Base-by-base conservation (phyloP, 306 rosid genomes). In the Prosopis cineraria region DNA sequence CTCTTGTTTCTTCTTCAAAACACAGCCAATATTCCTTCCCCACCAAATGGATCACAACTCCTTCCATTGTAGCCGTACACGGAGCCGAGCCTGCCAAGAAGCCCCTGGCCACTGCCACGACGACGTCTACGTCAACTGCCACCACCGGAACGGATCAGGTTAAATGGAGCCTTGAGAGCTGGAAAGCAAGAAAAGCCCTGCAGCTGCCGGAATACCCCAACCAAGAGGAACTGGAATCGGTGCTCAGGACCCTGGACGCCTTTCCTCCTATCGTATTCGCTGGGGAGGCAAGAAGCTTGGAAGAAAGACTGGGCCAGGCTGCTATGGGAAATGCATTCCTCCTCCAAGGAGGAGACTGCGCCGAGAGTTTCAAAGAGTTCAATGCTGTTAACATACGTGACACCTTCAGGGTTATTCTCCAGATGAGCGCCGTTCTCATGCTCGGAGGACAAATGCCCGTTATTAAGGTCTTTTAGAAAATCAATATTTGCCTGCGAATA, bases 311-410 rank as follows among this genome's bases (percentile, higher is more conserved):
- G 1, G 92, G 78, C 0, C 89, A 89, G 66, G 97, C 93, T 2
- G 89, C 96, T 55, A 65, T 83, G 87, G 97, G 97, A 7, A 92
- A 89, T 34, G 97, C 97, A 8, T 92, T 92, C 76, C 90, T 92
- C 40, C 89, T 92, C 1, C 97, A 92, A 37, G 97, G 97, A 3
- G 97, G 97, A 22, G 96, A 92, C 31, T 92, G 97, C 39, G 97
- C 97, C 36, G 95, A 92, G 87, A 92, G 95, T 82, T 92, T 92
- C 87, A 92, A 92, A 87, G 97, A 92, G 88, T 90, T 92, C 81
- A 75, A 92, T 58, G 93, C 90, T 33, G 83, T 80, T 50, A 92
- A 92, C 84, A 90, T 92, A 25, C 93, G 97, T 63, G 97, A 92
- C 75, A 92, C 97, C 55, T 89, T 92, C 82, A 71, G 96, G 66